phyloP scores from a whole-genome alignment of 2,329 filamentous ascomycete genomes.

The Colletotrichum tanaceti region DNA sequence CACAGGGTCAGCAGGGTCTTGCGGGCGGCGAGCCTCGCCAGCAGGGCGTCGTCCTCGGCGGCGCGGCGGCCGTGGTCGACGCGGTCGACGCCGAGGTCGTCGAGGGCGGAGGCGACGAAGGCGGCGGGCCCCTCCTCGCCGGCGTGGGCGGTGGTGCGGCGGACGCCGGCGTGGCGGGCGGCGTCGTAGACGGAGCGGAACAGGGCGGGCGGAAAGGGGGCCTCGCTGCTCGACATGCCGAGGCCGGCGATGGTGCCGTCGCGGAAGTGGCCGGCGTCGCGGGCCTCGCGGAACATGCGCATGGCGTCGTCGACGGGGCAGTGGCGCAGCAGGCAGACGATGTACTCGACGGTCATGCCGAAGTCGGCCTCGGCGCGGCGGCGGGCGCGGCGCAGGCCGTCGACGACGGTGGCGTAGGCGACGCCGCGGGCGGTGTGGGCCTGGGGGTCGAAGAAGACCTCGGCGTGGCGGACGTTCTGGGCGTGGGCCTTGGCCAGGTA shows the following conservation, averaged over 20 bases:
- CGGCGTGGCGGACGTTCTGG: constrained; percentile 77
- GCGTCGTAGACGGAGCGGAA: constrained; percentile 72
- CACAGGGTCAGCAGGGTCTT: constrained; percentile 59
- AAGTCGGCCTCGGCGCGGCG: constrained; percentile 69
- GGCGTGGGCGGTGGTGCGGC: constrained; percentile 77
- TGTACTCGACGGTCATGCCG: constrained; percentile 73
- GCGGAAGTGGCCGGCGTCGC: constrained; percentile 56
- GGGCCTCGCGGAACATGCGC: constrained; percentile 53
- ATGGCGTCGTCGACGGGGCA: constrained; percentile 70
- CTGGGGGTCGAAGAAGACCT: constrained; percentile 86
- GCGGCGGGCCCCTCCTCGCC: constrained; percentile 78
- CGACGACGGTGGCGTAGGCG: constrained; percentile 70
- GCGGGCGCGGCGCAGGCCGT: constrained; percentile 71
- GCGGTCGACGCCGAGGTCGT: constrained; percentile 69
- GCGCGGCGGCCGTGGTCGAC: constrained; percentile 82
- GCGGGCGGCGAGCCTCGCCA: constrained; percentile 67
- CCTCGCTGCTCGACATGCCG: constrained; percentile 75
- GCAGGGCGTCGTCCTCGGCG: constrained; percentile 67
- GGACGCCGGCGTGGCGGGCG: constrained; percentile 60
- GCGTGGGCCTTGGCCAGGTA: constrained; percentile 75
- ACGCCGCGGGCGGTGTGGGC: constrained; percentile 75
- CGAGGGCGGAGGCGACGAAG: constrained; percentile 74
- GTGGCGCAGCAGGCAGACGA: constrained; percentile 79
- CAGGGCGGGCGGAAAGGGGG: constrained; percentile 65
- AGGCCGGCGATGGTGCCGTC: constrained; percentile 70